Conservation (phyloP, 805 yeast species). For the Cyberlindnera misumaiensis region DNA sequence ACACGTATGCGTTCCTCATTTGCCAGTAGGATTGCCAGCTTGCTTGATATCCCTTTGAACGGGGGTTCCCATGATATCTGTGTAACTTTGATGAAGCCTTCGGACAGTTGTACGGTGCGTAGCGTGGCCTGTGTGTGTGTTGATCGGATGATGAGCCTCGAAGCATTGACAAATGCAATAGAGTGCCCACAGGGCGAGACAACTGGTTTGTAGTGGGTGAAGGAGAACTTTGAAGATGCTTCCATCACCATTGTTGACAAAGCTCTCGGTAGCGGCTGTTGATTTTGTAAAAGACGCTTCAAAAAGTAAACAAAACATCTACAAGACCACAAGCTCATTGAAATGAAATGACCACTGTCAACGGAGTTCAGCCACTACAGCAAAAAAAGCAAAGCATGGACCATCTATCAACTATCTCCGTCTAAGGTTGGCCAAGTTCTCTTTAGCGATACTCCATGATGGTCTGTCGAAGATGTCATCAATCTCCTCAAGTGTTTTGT, state of each 20-base stretch:
- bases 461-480: conserved; percentile 53
- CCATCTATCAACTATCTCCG: background rate
- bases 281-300: too few relatives aligned
- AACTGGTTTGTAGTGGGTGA: conserved; percentile 6
- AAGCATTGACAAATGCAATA: conserved; percentile 11
- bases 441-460: conserved; percentile 29
- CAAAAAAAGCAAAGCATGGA: too few relatives aligned
- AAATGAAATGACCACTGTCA: too few relatives aligned
- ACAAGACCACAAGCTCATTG: too few relatives aligned
- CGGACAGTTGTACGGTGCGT: conserved; percentile 5
- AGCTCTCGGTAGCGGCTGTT: too few relatives aligned
- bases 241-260: background rate
- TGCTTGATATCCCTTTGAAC: conserved; percentile 2
- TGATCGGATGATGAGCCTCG: conserved; percentile 11
- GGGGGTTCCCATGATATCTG: conserved; percentile 17
- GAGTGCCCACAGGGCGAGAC: conserved; percentile 12
- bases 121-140: conserved; percentile 7
- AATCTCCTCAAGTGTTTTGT: conserved; percentile 64
- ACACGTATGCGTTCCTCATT: conserved; percentile 6
- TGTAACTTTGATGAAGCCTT: conserved; percentile 8
- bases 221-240: conserved; percentile 1
- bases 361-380: too few relatives aligned
- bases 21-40: conserved; percentile 11
- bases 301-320: too few relatives aligned
- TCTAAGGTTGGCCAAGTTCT: conserved; percentile 19